Base-by-base conservation (phyloP, 129 eudicot species). In the carrot (Daucus carota) region DNA sequence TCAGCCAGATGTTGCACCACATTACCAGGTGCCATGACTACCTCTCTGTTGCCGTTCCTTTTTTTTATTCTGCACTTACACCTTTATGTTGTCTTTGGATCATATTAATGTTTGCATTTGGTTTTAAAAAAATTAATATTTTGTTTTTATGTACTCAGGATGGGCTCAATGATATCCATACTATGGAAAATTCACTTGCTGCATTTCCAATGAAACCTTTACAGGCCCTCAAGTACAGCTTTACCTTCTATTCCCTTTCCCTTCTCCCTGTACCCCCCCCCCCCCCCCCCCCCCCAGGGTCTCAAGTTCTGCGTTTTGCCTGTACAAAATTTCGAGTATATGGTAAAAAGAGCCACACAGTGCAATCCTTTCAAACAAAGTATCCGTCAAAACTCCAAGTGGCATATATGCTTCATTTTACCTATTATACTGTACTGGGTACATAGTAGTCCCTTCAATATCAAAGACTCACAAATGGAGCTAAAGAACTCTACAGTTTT, bases 131-230 rank as follows among this genome's bases (percentile, higher is more conserved):
- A 32, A 59, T 22, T 38, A 40, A 76, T 6, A n/a, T 54, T 66
- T 36, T 65, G 15, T 14, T 42, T 60, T 73, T 79, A 75, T 77
- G 28, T 70, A 69, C 80, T 81, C 87, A 89, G 97, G 95, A 85
- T 84, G 91, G 83, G 47, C 80, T 87, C 59, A 76, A 84, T 78
- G 88, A 89, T 74, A 75, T 84, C 75, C 88, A 85, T 73, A 85
- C 80, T 70, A 71, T 93, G 93, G 98, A 91, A 83, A 82, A 75
- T 78, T 87, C 98, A 1, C 87, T 93, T 77, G 96, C 92, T 81
- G 80, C 92, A 41, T 93, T 93, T 84, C 98, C 98, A 75, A 87
- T 90, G 57, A 92, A 93, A 82, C 96, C 98, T 76, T 86, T 93
- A 44, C 96, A 89, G 84, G 98, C 98, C 45, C 97, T 93, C 82